A percentile compares a stretch with the other conserved stretches of the same genome.
Evolutionary conservation across 768 basidiomycete genomes (phyloP).

Genomic region (Kwoniella sp.): DNA sequence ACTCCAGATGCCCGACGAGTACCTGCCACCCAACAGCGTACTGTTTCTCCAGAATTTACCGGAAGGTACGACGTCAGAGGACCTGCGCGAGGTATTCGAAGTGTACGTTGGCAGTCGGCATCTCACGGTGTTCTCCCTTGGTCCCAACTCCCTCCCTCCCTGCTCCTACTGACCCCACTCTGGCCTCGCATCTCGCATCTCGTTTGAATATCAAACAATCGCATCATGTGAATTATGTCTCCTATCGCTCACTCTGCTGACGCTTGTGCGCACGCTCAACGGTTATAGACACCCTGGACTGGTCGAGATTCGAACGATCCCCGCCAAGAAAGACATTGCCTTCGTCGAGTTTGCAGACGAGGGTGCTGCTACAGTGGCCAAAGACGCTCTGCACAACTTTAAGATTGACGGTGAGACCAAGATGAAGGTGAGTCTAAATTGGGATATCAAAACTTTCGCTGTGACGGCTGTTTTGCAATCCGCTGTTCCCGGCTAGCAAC

Average conservation of each 20-base stretch:
- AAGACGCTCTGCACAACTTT: constrained; percentile 96
- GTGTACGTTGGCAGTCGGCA: constrained; percentile 63
- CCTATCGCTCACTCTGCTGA: no score
- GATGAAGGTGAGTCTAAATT: constrained; percentile 71
- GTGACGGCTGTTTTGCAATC: no score
- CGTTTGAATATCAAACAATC: no score
- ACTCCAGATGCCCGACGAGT: constrained; percentile 99
- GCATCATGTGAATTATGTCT: no score
- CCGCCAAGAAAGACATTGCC: constrained; percentile 94
- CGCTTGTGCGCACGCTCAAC: background rate
- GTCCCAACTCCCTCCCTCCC: no score
- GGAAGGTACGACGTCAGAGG: constrained; percentile 87
- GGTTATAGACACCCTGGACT: constrained; percentile 81
- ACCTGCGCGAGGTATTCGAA: constrained; percentile 84
- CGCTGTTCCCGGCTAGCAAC: no score
- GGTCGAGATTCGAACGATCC: constrained; percentile 96
- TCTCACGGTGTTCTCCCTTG: no score
- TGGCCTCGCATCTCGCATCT: background rate
- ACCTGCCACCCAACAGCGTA: constrained; percentile 98
- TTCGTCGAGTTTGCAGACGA: constrained; percentile 99
- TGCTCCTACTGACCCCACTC: no score
- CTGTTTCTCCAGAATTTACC: constrained; percentile 97
- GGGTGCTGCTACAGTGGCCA: constrained; percentile 81
- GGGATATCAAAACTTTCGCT: background rate
- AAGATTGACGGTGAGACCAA: constrained; percentile 96